Percentiles rank a stretch among this genome's conserved stretches.
These are phyloP conservation scores for Exophiala xenobiotica DNA, from an alignment of 2,329 filamentous ascomycete genomes.

Conservation along the genomic window DNA sequence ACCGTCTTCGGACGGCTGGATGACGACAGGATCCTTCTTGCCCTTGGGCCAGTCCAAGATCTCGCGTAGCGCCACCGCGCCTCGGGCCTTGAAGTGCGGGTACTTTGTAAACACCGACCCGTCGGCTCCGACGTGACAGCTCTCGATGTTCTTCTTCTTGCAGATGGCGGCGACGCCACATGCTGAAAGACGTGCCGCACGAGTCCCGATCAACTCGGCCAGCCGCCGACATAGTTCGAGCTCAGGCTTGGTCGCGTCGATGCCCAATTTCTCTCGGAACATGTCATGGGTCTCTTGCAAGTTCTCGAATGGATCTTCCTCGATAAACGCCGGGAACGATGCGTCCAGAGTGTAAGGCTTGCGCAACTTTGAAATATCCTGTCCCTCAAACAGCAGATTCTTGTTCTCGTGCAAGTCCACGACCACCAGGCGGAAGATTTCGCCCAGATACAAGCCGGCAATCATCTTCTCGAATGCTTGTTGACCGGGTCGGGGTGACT, in stretches of 20 bases:
- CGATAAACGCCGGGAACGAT: slow-evolving; percentile 88
- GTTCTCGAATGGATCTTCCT: slow-evolving; percentile 96
- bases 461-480: slow-evolving; percentile 99
- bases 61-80: slow-evolving; percentile 84
- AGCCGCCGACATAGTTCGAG: slow-evolving; percentile 85
- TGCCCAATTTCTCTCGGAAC: slow-evolving; percentile 72
- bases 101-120: slow-evolving; percentile 99
- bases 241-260: slow-evolving; percentile 71
- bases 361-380: slow-evolving; percentile 76
- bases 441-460: slow-evolving; percentile 87
- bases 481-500: slow-evolving; percentile 88
- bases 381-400: slow-evolving; percentile 75
- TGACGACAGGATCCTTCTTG: slow-evolving; percentile 81
- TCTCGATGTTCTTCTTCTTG: slow-evolving; percentile 88
- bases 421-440: slow-evolving; percentile 86
- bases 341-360: slow-evolving; percentile 89
- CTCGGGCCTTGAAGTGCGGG: slow-evolving; percentile 92
- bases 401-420: slow-evolving; percentile 81
- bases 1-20: slow-evolving; percentile 89
- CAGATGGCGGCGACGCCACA: slow-evolving; percentile 95
- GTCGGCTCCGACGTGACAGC: slow-evolving; percentile 92
- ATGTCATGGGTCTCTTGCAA: slow-evolving; percentile 82
- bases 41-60: slow-evolving; percentile 86
- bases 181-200: slow-evolving; percentile 85
- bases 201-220: slow-evolving; percentile 90